Evolutionary conservation across 306 rosid species (phyloP), one percentile per base, ranked within the genome.

Genomic region (Astragalus glycyphyllos): DNA sequence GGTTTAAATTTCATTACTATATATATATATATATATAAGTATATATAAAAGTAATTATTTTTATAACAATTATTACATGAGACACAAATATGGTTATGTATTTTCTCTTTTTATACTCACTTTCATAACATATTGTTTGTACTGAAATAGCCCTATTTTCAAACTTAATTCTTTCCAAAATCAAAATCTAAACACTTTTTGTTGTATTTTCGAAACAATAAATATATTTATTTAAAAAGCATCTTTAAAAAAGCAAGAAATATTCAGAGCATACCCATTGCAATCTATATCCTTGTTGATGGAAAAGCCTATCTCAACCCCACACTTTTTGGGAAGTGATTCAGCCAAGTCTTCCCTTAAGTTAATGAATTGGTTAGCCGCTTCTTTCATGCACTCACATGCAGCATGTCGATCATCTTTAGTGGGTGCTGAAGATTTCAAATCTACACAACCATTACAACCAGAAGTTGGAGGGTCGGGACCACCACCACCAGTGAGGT

Each of bases 381-480:
- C 29, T 0, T 16, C 69, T 72, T 49, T 20, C 5, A 85, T 23
- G 38, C 89, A 82, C 17, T 74, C n/a, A 45, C 87, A 82, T 6
- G 76, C 79, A 0, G 12, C 62, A 3, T 31, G 77, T 3, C 47
- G 34, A 7, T 79, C 81, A 0, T 48, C 31, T 1, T 14, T 56
- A 1, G 79, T 35, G 0, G 54, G 53, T 5, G 77, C 4, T 26
- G 41, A 58, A 5, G 66, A 26, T 56, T 63, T 68, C 37, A 84
- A 26, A 15, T 12, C 3, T 0, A 4, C 4, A 4, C 78, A 12
- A 1, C 41, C 84, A 1, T 2, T 9, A 42, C 85, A 84, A 8
- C 85, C 81, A 1, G 2, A 8, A 0, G 0, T 0, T 0, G 80
- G 17, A 0, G 80, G 85, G 1, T 0, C 11, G 9, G 4, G 40